phyloP scores from a whole-genome alignment of 805 yeast genomes.

The Saccharomycopsis capsularis region DNA sequence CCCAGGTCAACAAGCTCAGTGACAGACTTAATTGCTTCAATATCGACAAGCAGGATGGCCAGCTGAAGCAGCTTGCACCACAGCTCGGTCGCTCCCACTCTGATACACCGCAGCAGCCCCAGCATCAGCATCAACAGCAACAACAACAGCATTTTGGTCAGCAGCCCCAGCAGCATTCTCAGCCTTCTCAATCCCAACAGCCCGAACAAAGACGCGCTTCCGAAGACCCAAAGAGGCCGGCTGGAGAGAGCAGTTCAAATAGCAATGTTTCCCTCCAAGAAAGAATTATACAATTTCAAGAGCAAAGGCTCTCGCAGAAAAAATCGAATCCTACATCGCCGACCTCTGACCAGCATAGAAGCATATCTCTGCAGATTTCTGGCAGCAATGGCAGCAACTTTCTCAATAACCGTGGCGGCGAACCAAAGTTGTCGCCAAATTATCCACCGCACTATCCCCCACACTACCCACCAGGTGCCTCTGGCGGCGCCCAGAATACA shows the following conservation, averaged over 20 bases:
- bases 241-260: background rate
- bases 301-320: conserved; percentile 1
- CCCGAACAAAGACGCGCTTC: background rate
- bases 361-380: background rate
- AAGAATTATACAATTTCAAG: conserved; percentile 14
- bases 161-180: background rate
- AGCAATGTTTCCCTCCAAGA: conserved; percentile 4
- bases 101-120: too few species aligned
- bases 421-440: background rate
- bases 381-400: background rate
- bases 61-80: too few species aligned
- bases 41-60: too few species aligned
- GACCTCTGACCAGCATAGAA: background rate
- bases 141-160: background rate
- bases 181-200: background rate
- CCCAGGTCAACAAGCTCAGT: too few species aligned
- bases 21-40: too few species aligned
- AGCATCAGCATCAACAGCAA: background rate
- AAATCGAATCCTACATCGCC: conserved; percentile 12
- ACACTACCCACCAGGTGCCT: background rate
- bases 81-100: too few species aligned
- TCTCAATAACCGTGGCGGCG: background rate
- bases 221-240: background rate
- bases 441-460: background rate
- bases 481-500: background rate